These are phyloP conservation scores for Lentinula guzmanii DNA, from an alignment of 768 basidiomycete genomes.

Conservation along the genomic window DNA sequence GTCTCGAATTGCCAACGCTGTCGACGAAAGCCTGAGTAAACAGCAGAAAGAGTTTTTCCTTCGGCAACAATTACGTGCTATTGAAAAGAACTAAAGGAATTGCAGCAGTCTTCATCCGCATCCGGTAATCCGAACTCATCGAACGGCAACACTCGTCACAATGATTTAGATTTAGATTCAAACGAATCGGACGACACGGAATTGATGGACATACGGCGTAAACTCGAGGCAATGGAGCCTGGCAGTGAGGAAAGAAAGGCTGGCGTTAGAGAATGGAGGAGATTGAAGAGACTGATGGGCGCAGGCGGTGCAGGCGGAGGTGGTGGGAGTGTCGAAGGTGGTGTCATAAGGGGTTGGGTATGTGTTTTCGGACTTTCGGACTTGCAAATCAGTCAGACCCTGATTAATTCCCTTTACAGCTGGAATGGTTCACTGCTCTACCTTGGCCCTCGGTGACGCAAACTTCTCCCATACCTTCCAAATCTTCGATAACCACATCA, in stretches of 20 bases:
- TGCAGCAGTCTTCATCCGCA: conserved; percentile 26
- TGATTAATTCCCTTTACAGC: conserved; percentile 32
- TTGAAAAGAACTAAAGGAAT: conserved; percentile 67
- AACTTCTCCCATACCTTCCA: conserved; percentile 10
- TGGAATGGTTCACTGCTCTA: conserved; percentile 84
- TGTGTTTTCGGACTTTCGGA: conserved; percentile 8
- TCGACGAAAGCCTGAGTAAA: conserved; percentile 80
- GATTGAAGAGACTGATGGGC: conserved; percentile 51
- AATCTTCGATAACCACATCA: conserved; percentile 35
- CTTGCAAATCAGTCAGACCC: not conserved
- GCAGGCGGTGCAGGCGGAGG: conserved; percentile 4
- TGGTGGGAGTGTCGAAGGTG: conserved; percentile 69
- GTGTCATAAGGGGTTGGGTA: conserved; percentile 81
- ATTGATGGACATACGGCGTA: conserved; percentile 61
- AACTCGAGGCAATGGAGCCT: conserved; percentile 67
- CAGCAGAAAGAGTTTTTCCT: conserved; percentile 88
- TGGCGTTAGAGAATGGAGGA: conserved; percentile 75
- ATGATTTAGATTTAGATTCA: conserved; percentile 57
- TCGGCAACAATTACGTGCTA: conserved; percentile 76
- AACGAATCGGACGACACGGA: conserved; percentile 80
- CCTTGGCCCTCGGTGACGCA: conserved; percentile 69
- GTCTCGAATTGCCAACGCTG: conserved; percentile 72
- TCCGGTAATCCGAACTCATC: conserved; percentile 11
- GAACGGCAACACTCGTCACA: conserved; percentile 17
- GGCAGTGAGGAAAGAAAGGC: conserved; percentile 80